Base-by-base conservation (phyloP, 257 asterid species). In the Paulownia fortunei region DNA sequence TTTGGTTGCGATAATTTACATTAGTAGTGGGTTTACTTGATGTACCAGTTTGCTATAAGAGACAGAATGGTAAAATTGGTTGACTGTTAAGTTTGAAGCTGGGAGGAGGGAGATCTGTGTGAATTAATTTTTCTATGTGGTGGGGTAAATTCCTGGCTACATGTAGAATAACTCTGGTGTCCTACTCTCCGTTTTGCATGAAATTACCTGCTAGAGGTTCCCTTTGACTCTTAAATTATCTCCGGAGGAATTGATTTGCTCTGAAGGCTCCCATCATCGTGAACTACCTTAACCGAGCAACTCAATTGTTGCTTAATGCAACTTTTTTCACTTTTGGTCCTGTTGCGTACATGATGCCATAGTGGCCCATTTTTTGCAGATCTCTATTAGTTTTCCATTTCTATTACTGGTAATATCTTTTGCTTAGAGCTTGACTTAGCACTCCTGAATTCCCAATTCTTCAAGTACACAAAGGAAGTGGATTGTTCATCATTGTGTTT, bases 321-420 rank as follows among this genome's bases (percentile, higher is more conserved):
- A 52, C 42, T 24, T 13, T 71, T 71, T 55, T 23, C 32, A 34
- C 21, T 36, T 34, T 16, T 13, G 55, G 39, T 67, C 72, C 6
- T 69, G 36, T 39, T 72, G 66, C 13, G 10, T 58, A 18, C 42
- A 23, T 36, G 39, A 39, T 56, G 55, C 52, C 68, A 56, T 72
- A 49, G 41, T 72, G 77, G 68, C 13, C 39, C 39, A 41, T 58
- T 24, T 54, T 39, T 16, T 59, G 32, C 51, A 26, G 19, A 49
- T 10, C n/a, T 36, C 44, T 49, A 9, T 30, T 69, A 44, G 1
- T 69, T 69, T 44, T 26, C 44, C 27, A 44, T 26, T 69, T 49
- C 27, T 69, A 11, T 30, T 49, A 6, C 62, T 70, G 18, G 59
- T 37, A 2, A 24, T 24, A 42, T 67, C 7, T 42, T 11, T 42